These are phyloP conservation scores for Vigna unguiculata DNA, from an alignment of 306 rosid genomes.

Conservation along the genomic window DNA sequence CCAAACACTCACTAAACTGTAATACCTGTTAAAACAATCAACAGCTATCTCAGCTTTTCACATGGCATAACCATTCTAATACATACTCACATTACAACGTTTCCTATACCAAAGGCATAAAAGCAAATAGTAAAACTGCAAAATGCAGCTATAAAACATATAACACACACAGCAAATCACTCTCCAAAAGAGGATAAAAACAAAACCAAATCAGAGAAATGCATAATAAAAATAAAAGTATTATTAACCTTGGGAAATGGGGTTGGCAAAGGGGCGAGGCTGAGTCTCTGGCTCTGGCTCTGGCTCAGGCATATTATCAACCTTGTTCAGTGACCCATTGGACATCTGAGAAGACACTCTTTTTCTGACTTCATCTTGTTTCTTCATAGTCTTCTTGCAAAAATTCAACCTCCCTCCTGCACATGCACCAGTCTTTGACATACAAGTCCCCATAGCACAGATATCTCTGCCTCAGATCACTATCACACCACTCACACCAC, in stretches of 20 bases:
- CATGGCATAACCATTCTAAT: conserved; percentile 7
- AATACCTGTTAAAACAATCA: background rate
- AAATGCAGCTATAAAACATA: conserved; percentile 16
- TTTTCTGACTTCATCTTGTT: conserved; percentile 48
- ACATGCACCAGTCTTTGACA: conserved; percentile 62
- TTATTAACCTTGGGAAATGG: conserved; percentile 62
- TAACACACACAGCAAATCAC: conserved; percentile 14
- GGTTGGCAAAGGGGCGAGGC: conserved; percentile 53
- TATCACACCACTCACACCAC: conserved; percentile 25
- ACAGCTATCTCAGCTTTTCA: background rate
- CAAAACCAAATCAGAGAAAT: background rate
- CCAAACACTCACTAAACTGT: background rate
- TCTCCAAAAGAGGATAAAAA: conserved; percentile 25
- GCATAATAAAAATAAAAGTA: conserved; percentile 5
- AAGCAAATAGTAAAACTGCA: background rate
- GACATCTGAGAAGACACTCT: conserved; percentile 55
- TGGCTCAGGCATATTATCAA: conserved; percentile 39
- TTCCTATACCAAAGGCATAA: conserved; percentile 32
- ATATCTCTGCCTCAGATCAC: conserved; percentile 41
- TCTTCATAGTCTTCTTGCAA: conserved; percentile 48
- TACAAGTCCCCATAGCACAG: conserved; percentile 74
- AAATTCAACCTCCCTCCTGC: conserved; percentile 53
- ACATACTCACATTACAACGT: conserved; percentile 5
- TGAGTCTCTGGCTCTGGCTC: conserved; percentile 33
- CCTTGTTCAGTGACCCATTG: conserved; percentile 57